Evolutionary conservation across 2,329 filamentous ascomycete species (phyloP).

Genomic region (Xylariales sp.): DNA sequence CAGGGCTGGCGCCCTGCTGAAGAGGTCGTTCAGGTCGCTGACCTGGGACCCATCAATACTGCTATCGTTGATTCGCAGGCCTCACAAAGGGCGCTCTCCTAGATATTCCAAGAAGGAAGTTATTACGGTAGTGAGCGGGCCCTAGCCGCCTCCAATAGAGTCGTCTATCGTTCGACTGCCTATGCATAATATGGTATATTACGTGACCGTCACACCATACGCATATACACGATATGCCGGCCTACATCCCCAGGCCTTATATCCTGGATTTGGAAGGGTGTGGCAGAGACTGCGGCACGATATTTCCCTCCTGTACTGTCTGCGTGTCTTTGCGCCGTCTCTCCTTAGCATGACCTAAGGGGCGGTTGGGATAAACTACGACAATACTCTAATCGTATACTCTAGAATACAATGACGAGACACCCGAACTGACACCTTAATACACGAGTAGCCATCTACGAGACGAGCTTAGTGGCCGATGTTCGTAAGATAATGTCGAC

Average conservation of each 20-base stretch:
- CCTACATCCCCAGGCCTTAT: no score
- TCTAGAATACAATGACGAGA: no score
- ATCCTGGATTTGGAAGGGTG: no score
- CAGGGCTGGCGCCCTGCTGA: slow-evolving; percentile 37
- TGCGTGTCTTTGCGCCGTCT: no score
- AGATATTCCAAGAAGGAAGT: neutral
- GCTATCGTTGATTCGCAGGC: slow-evolving; percentile 32
- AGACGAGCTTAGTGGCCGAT: slow-evolving; percentile 10
- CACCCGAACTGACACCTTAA: no score
- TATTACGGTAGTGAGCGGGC: neutral
- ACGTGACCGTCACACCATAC: neutral
- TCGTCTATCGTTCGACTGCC: neutral
- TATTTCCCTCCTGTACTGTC: no score
- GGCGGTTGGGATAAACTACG: no score
- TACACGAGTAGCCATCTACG: neutral
- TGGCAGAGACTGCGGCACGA: no score
- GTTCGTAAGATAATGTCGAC: slow-evolving; percentile 19
- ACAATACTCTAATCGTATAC: no score
- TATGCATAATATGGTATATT: neutral
- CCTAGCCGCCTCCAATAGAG: neutral
- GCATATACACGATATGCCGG: neutral
- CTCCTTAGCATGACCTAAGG: no score
- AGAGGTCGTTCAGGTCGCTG: slow-evolving; percentile 30
- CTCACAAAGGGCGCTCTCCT: slow-evolving; percentile 18
- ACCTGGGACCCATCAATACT: slow-evolving; percentile 31